These are phyloP conservation scores for Boletus fagicola DNA, from an alignment of 768 basidiomycete genomes.

Conservation along the genomic window DNA sequence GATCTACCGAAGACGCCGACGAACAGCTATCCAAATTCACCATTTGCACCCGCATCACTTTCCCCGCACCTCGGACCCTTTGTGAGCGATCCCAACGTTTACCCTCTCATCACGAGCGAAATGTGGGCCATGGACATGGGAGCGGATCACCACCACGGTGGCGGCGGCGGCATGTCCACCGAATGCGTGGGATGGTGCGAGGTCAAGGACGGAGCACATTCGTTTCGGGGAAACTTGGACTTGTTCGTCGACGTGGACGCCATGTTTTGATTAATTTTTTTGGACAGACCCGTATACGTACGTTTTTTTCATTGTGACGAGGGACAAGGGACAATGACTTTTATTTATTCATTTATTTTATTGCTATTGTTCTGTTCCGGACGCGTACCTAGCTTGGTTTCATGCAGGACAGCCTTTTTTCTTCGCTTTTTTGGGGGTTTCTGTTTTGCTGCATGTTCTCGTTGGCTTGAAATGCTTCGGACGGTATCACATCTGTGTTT, in stretches of 20 bases:
- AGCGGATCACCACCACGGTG: neutral
- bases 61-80: neutral
- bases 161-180: too few species aligned
- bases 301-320: neutral
- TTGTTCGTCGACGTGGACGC: slow-evolving; percentile 2
- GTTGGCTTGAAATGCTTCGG: neutral
- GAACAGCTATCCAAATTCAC: slow-evolving; percentile 1
- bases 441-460: neutral
- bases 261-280: neutral
- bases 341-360: too few species aligned
- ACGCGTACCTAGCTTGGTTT: neutral
- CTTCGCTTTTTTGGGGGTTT: neutral
- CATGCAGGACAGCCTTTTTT: neutral
- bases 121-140: neutral
- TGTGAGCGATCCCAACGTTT: neutral
- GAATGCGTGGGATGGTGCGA: neutral
- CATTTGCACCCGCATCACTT: neutral
- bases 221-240: neutral
- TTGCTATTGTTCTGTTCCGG: neutral
- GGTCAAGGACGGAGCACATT: neutral
- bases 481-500: too few species aligned
- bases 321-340: neutral
- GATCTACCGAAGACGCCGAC: neutral
- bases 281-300: neutral
- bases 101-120: neutral